Evolutionary conservation across 140 eudicot genomes (phyloP), one percentile per base, ranked within the genome.

Genomic region (Senecio squalidus): DNA sequence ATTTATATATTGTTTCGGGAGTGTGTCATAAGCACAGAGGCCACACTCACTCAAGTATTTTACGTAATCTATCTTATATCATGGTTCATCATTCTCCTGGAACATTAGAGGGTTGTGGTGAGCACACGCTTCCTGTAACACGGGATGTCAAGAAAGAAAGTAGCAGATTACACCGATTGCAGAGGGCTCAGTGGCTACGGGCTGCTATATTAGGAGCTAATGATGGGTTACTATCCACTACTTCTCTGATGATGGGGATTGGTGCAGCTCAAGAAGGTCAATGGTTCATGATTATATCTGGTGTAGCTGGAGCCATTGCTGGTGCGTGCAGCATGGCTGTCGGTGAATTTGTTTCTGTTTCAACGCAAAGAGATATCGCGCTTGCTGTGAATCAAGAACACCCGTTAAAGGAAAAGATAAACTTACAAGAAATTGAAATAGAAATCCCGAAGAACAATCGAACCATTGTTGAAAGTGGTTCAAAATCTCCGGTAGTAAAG

Each of bases 301-400:
- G 94, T 40, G 20, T 84, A 28, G 94, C 85, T 8, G 94, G 94
- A 24, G 82, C 94, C 45, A 59, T 80, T 41, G 94, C 94, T 15
- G 94, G 94, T 47, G 88, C 88, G 36, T 80, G 79, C 53, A 84
- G 85, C 76, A 80, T 80, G 88, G 84, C 82, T 16, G 80, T 80
- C 1, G 94, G 85, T 49, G 88, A 80, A 48, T 84, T 80, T 7
- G 84, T 84, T 27, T 84, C 94, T 0, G 94, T 84, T 10, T 78
- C 94, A 5, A 80, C 85, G 21, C 94, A 84, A 51, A 55, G 85
- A 28, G 94, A 80, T 39, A 84, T 84, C 1, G 78, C 77, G 58
- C 50, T 29, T 18, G 43, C 64, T 4, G 47, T 69, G 22, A 56
- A 17, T 25, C 67, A 57, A 16, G 33, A 73, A 47, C 23, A 57